phyloP scores from a whole-genome alignment of 2,329 filamentous ascomycete genomes.

The Didymosphaeria variabile region DNA sequence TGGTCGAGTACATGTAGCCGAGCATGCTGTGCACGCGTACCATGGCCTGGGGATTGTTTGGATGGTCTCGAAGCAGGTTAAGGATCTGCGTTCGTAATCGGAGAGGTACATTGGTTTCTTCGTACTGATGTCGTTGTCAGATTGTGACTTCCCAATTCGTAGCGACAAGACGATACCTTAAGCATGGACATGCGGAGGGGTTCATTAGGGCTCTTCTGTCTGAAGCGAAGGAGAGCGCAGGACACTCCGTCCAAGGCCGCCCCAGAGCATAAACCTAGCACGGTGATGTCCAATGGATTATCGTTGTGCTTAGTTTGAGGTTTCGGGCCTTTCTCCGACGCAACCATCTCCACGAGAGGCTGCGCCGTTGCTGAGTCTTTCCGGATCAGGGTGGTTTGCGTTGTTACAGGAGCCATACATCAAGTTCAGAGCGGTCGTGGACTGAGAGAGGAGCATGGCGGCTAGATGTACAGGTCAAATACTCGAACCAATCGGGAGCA shows the following conservation, averaged over 20 bases:
- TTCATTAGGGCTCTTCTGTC: not conserved
- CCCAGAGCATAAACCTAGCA: slow-evolving; percentile 7
- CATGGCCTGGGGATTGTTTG: slow-evolving; percentile 62
- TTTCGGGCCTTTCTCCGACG: not conserved
- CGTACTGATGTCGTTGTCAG: not conserved
- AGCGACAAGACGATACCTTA: not conserved
- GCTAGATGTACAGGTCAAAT: not conserved
- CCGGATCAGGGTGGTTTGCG: not conserved
- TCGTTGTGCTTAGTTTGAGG: not conserved
- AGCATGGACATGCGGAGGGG: slow-evolving; percentile 8
- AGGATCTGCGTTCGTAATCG: slow-evolving; percentile 66
- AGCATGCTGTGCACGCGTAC: slow-evolving; percentile 67
- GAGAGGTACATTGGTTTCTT: slow-evolving; percentile 49
- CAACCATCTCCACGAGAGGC: slow-evolving; percentile 3
- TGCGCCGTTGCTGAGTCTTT: slow-evolving; percentile 7
- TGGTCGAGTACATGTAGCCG: slow-evolving; percentile 65
- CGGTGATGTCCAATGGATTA: not conserved
- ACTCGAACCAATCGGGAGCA: not conserved
- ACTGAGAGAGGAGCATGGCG: not conserved
- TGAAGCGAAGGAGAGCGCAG: slow-evolving; percentile 4
- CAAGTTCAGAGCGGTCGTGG: not conserved
- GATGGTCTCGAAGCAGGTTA: slow-evolving; percentile 65
- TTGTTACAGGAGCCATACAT: not conserved
- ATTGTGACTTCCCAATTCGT: not conserved
- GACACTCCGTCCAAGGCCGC: slow-evolving; percentile 2